A percentile compares a stretch with the other conserved stretches of the same genome.
Evolutionary conservation across 2,329 filamentous ascomycete species (phyloP).

Genomic region (Cryphonectria carpinicola): DNA sequence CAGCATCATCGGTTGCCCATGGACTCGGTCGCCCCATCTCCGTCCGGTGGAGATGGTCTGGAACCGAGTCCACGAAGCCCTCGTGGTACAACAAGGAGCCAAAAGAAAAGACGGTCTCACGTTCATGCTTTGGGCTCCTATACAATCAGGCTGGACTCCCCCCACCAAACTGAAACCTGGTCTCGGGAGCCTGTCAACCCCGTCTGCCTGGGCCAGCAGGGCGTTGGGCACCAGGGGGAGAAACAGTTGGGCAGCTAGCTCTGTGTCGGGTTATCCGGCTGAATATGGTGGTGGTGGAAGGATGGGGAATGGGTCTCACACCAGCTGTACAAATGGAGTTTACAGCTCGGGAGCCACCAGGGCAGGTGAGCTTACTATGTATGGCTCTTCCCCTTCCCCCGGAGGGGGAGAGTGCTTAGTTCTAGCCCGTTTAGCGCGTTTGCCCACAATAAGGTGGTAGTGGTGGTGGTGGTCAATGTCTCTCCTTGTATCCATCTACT

Average conservation of each 20-base stretch:
- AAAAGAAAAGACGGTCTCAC: neutral
- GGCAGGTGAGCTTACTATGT: neutral
- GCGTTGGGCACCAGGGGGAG: neutral
- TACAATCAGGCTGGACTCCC: neutral
- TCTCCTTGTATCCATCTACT: neutral
- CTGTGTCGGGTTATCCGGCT: neutral
- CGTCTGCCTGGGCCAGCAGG: neutral
- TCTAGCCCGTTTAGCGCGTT: neutral
- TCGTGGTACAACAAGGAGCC: neutral
- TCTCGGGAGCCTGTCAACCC: neutral
- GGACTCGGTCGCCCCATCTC: neutral
- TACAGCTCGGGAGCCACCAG: neutral
- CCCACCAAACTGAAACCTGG: neutral
- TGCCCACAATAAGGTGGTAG: neutral
- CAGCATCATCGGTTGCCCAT: neutral
- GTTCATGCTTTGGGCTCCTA: neutral
- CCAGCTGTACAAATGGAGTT: neutral
- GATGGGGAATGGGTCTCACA: neutral
- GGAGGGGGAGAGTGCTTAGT: neutral
- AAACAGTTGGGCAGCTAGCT: conserved; percentile 2
- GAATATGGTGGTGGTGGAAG: neutral
- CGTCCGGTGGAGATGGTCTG: neutral
- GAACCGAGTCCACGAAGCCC: neutral
- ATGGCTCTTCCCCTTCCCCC: neutral
- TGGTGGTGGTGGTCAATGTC: neutral